These are phyloP conservation scores for Colletotrichum sp. DNA, from an alignment of 2,329 filamentous ascomycete species.

Conservation along the genomic window DNA sequence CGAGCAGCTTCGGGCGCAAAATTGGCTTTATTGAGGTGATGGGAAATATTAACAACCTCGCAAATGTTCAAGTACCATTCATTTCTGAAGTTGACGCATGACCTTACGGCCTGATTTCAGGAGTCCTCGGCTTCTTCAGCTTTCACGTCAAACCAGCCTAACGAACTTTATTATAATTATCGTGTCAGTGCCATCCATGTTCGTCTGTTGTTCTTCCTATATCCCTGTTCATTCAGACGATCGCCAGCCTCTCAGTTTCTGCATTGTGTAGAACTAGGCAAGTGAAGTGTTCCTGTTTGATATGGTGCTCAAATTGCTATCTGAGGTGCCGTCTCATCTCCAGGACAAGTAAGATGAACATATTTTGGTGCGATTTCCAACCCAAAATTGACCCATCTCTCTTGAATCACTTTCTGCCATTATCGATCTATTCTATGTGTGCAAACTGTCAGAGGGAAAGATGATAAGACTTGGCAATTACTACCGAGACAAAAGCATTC, in stretches of 20 bases:
- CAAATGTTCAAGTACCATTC: neutral
- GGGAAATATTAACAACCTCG: neutral
- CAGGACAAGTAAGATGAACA: too few relatives aligned
- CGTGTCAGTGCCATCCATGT: neutral
- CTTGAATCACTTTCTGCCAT: neutral
- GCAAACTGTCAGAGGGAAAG: neutral
- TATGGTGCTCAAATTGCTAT: neutral
- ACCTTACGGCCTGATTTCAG: neutral
- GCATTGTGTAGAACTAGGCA: neutral
- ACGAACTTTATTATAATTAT: neutral
- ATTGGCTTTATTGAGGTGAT: neutral
- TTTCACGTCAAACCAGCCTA: neutral
- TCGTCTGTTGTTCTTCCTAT: neutral
- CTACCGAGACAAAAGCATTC: neutral
- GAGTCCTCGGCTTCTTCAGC: neutral
- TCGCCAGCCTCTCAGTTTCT: neutral
- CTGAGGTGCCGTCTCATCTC: neutral
- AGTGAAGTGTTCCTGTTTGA: neutral
- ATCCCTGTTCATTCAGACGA: neutral
- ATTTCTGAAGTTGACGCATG: neutral
- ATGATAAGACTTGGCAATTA: neutral
- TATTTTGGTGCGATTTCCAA: neutral
- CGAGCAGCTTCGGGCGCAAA: neutral
- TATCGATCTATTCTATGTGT: fast-evolving
- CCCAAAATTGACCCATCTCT: fast-evolving